Base-by-base conservation (phyloP, 139 green algal species). In the Nannochloris sp. region DNA sequence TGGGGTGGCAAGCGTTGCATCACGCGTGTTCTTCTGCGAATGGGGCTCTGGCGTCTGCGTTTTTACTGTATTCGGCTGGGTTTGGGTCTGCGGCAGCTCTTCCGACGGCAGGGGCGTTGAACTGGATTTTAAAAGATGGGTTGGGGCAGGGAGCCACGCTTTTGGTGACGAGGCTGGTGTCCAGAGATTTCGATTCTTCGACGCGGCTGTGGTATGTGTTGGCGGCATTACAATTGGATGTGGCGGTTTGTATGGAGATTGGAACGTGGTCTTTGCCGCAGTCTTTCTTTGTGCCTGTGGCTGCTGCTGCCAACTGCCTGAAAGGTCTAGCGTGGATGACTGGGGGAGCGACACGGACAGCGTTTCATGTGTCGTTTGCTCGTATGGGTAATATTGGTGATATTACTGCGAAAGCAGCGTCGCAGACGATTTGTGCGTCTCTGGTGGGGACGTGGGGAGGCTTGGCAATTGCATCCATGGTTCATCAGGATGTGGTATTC, bases 91-190 rank as follows among this genome's bases (percentile, higher is more conserved):
- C 74, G 4, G 83, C 78, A 0, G 76, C 80, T 28, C 83, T 91
- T 11, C 79, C 84, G 31, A 82, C 77, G 16, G 84, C 84, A 3
- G 83, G 84, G 0, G 84, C 84, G 0, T 59, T 91, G 5, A 88
- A 86, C 68, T 91, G 84, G 82, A 75, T 87, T 59, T 62, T 87
- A 2, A 87, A 91, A 65, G 84, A 91, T 53, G 84, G 84, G 2
- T 59, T 90, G 46, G 84, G 84, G 11, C 83, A 89, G 72, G 37
- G 87, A 61, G 72, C 75, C 36, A 91, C 84, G 13, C 63, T 91
- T 46, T 36, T 89, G 55, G 87, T 91, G 69, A 81, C 73, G 37
- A 84, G 81, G 44, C 56, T 79, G 40, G 81, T 90, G 29, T 82
- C 82, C 3, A 77, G 86, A 74, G 80, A 84, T 62, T 90, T 90